A percentile compares a stretch with the other conserved stretches of the same genome.
These are phyloP conservation scores for Ustilaginoidea virens DNA, from an alignment of 2,329 filamentous ascomycete species.

Conservation along the genomic window DNA sequence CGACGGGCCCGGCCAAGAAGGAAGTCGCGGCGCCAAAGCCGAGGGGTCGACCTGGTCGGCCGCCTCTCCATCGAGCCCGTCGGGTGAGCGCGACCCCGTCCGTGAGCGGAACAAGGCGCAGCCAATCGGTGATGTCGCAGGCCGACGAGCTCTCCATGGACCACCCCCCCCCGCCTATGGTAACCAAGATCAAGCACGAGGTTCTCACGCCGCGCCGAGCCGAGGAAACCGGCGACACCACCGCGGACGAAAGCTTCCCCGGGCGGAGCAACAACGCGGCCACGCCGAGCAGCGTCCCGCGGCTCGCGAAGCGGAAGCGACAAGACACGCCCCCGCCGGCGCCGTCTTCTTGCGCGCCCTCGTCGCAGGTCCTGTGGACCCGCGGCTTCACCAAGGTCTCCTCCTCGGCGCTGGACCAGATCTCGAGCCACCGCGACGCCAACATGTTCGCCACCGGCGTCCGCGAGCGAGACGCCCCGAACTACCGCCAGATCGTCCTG, in stretches of 20 bases:
- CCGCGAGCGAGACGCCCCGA: conserved; percentile 59
- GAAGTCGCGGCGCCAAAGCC: conserved; percentile 15
- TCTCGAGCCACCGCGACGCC: conserved; percentile 60
- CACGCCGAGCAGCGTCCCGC: conserved; percentile 22
- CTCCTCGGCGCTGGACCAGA: conserved; percentile 58
- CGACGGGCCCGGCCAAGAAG: conserved; percentile 10
- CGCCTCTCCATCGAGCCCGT: conserved; percentile 19
- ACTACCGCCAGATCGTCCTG: conserved; percentile 58
- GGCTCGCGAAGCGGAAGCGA: conserved; percentile 39
- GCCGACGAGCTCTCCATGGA: conserved; percentile 33
- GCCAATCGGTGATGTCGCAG: conserved; percentile 30
- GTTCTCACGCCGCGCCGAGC: conserved; percentile 36
- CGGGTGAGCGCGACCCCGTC: conserved; percentile 21
- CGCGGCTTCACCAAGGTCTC: conserved; percentile 62
- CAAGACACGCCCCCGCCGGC: conserved; percentile 32
- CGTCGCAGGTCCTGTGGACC: conserved; percentile 58
- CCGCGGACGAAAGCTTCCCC: conserved; percentile 35
- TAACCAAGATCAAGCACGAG: conserved; percentile 42
- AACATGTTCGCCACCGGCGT: conserved; percentile 67
- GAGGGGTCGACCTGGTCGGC: conserved; percentile 21
- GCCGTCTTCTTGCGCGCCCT: conserved; percentile 39
- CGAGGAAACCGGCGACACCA: conserved; percentile 40
- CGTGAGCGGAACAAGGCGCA: conserved; percentile 20
- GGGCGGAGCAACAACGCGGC: conserved; percentile 18
- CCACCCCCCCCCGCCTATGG: conserved; percentile 18